A percentile compares a stretch with the other conserved stretches of the same genome.
These are phyloP conservation scores for Ceratocystis huliohia DNA, from an alignment of 2,329 filamentous ascomycete species.

Conservation along the genomic window DNA sequence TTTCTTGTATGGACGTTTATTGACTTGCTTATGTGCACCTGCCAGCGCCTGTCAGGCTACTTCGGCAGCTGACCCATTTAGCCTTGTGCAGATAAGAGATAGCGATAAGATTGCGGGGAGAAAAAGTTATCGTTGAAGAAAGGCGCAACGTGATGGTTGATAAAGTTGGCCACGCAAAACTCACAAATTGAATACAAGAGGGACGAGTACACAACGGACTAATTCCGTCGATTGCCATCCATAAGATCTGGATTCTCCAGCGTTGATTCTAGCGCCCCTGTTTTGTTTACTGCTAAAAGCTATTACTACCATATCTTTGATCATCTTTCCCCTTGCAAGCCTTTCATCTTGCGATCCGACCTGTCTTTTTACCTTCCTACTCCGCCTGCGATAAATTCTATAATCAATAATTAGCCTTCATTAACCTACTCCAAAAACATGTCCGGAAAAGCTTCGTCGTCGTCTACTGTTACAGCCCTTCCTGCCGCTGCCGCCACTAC, in stretches of 20 bases:
- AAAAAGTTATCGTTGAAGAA: conserved; percentile 8
- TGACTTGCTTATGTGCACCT: background rate
- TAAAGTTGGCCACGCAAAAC: background rate
- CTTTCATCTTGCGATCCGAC: too few relatives aligned
- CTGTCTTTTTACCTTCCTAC: too few relatives aligned
- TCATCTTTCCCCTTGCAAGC: too few relatives aligned
- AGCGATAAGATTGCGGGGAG: conserved; percentile 11
- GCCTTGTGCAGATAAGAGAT: conserved; percentile 2
- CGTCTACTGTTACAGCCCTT: background rate
- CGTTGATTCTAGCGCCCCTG: too few relatives aligned
- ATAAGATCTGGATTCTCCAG: too few relatives aligned
- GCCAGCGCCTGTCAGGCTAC: background rate
- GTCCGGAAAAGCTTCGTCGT: background rate
- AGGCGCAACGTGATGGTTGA: background rate
- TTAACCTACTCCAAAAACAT: background rate
- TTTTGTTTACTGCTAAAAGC: too few relatives aligned
- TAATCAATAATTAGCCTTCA: too few relatives aligned
- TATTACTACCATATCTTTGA: too few relatives aligned
- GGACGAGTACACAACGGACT: too few relatives aligned
- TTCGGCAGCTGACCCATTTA: background rate
- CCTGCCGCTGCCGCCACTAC: conserved; percentile 29
- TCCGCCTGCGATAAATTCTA: too few relatives aligned
- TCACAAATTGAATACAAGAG: background rate
- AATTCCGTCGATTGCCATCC: too few relatives aligned
- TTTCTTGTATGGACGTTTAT: too few relatives aligned